phyloP scores from a whole-genome alignment of 2,329 filamentous ascomycete genomes.

The Aspergillus tubingensis region DNA sequence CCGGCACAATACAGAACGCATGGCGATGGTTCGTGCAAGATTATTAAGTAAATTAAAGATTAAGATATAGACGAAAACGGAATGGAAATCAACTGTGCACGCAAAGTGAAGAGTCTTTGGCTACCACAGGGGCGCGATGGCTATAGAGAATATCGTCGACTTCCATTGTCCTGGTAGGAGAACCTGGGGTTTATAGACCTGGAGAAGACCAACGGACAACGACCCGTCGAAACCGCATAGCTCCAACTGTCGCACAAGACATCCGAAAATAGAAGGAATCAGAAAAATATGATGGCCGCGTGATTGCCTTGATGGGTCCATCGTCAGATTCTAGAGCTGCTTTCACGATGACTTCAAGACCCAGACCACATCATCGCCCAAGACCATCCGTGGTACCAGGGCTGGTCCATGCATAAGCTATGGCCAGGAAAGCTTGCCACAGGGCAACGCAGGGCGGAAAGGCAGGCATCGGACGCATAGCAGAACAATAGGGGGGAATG shows the following conservation, averaged over 20 bases:
- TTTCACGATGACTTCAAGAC: slow-evolving; percentile 31
- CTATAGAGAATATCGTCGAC: background rate
- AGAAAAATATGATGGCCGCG: slow-evolving; percentile 25
- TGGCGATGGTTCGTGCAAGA: slow-evolving; percentile 10
- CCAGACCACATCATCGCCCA: slow-evolving; percentile 21
- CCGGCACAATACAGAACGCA: slow-evolving; percentile 21
- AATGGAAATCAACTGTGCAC: background rate
- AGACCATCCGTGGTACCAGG: slow-evolving; percentile 28
- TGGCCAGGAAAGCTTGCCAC: slow-evolving; percentile 21
- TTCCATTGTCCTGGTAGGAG: slow-evolving; percentile 6
- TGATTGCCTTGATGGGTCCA: slow-evolving; percentile 26
- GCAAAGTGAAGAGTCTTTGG: background rate
- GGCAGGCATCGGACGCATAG: slow-evolving; percentile 12
- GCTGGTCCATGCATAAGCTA: slow-evolving; percentile 14
- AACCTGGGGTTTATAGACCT: slow-evolving; percentile 26
- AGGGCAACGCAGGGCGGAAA: slow-evolving; percentile 12
- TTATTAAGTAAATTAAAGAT: slow-evolving; percentile 9
- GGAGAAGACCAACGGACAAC: slow-evolving; percentile 6
- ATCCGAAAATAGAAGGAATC: slow-evolving; percentile 14
- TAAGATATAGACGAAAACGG: background rate
- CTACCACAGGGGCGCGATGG: slow-evolving; percentile 1
- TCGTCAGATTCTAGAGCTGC: slow-evolving; percentile 22
- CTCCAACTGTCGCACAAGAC: slow-evolving; percentile 9
- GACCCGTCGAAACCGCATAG: slow-evolving; percentile 22
- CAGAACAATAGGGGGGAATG: slow-evolving; percentile 1